A percentile compares a stretch with the other conserved stretches of the same genome.
Conservation (phyloP, 257 asterid species). For the Solanum habrochaites region DNA sequence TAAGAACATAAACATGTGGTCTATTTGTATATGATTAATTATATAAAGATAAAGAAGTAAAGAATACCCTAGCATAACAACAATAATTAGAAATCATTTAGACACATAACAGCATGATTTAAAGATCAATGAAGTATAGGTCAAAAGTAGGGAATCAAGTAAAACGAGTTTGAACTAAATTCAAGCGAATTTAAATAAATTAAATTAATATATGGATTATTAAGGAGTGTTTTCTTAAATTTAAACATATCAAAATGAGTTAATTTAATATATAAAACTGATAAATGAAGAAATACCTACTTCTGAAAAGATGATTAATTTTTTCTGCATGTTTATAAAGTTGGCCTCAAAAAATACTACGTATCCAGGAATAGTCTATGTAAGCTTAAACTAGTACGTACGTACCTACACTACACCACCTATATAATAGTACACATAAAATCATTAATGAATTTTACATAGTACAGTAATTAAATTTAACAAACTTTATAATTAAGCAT, state of each 20-base stretch:
- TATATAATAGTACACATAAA: background rate
- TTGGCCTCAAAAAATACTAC: too few species aligned
- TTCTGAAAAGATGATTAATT: background rate
- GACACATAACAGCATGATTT: background rate
- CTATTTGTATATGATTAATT: background rate
- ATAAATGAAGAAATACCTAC: background rate
- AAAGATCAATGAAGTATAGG: background rate
- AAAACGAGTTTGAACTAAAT: background rate
- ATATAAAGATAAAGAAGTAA: background rate
- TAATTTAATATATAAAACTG: background rate
- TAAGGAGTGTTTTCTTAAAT: background rate
- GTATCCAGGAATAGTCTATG: too few species aligned
- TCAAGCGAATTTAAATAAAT: background rate
- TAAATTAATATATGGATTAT: background rate
- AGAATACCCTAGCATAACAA: background rate
- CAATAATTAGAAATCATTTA: background rate
- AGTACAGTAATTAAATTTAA: background rate
- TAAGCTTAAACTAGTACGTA: too few species aligned
- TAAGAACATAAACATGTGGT: background rate
- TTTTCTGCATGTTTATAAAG: background rate
- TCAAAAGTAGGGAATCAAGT: background rate
- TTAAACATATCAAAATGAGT: background rate
- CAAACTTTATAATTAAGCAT: background rate
- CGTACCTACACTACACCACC: too few species aligned
- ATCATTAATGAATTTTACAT: background rate